Percentiles rank a stretch among this genome's conserved stretches.
phyloP scores from a whole-genome alignment of 352 stramenopile species.

The Thraustochytrium sp. region DNA sequence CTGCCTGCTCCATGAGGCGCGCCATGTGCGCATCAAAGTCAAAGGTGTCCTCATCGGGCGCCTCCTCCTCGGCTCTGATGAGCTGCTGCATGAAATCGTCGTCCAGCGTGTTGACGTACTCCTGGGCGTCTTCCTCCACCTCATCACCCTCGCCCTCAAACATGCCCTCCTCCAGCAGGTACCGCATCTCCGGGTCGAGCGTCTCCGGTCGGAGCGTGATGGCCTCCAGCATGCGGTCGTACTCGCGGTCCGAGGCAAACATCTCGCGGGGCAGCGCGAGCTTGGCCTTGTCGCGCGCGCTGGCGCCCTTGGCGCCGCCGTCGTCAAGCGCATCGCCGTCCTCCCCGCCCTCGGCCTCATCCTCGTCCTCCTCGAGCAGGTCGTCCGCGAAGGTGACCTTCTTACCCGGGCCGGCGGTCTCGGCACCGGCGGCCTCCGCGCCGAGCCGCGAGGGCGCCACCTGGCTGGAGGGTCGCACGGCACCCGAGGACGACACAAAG shows the following conservation, averaged over 20 bases:
- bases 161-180: slow-evolving; percentile 64
- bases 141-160: slow-evolving; percentile 67
- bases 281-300: background rate
- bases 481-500: slow-evolving; percentile 61
- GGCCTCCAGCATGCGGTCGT: slow-evolving; percentile 34
- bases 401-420: background rate
- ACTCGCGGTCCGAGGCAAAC: slow-evolving; percentile 32
- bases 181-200: slow-evolving; percentile 66
- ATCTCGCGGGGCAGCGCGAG: slow-evolving; percentile 10
- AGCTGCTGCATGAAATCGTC: slow-evolving; percentile 83
- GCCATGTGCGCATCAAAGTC: slow-evolving; percentile 87
- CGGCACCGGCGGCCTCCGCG: background rate
- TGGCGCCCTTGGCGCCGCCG: background rate
- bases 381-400: background rate
- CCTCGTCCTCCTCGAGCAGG: background rate
- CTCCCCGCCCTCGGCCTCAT: background rate
- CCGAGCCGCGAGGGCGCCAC: background rate
- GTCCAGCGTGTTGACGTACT: slow-evolving; percentile 57
- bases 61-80: slow-evolving; percentile 52
- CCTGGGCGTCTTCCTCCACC: slow-evolving; percentile 43
- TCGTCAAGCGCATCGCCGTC: background rate
- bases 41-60: slow-evolving; percentile 59
- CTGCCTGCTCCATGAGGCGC: slow-evolving; percentile 77
- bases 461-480: slow-evolving; percentile 22
- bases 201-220: slow-evolving; percentile 54